Percentiles rank a stretch among this genome's conserved stretches.
Conservation (phyloP, 176 grass and related monocot species). For the Alopecurus myosuroides region DNA sequence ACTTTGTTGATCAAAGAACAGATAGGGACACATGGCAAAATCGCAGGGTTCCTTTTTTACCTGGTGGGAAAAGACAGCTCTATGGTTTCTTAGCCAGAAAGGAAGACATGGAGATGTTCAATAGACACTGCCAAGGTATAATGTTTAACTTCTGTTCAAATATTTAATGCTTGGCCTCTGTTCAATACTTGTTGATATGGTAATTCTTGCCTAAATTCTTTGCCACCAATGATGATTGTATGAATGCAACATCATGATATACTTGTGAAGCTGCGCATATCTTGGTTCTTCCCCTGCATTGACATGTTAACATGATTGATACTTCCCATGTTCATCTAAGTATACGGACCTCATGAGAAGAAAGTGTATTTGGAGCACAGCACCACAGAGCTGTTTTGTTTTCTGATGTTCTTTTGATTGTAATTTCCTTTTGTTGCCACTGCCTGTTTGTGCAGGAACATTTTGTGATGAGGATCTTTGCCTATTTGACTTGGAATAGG, state of each 20-base stretch:
- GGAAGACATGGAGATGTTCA: constrained; percentile 88
- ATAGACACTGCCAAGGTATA: constrained; percentile 77
- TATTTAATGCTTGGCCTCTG: background rate
- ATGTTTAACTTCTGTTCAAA: background rate
- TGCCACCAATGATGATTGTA: background rate
- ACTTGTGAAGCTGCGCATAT: background rate
- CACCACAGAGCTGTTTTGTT: background rate
- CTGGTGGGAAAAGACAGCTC: constrained; percentile 75
- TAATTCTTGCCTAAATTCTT: background rate
- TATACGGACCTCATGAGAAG: background rate
- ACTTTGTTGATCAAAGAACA: constrained; percentile 74
- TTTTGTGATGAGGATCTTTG: background rate
- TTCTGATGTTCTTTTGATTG: constrained; percentile 8
- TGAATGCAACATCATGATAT: constrained; percentile 3
- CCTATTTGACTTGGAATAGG: background rate
- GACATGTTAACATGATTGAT: background rate
- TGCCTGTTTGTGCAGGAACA: background rate
- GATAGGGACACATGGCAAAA: constrained; percentile 63
- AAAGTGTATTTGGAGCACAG: background rate
- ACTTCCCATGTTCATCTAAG: background rate
- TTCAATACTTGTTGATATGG: constrained; percentile 4
- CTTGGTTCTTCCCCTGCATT: background rate
- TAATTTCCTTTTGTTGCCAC: background rate
- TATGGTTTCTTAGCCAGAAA: constrained; percentile 79
- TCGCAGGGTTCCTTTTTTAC: constrained; percentile 42